Base-by-base conservation (phyloP, 768 basidiomycete species). In the Amanita rimosa region DNA sequence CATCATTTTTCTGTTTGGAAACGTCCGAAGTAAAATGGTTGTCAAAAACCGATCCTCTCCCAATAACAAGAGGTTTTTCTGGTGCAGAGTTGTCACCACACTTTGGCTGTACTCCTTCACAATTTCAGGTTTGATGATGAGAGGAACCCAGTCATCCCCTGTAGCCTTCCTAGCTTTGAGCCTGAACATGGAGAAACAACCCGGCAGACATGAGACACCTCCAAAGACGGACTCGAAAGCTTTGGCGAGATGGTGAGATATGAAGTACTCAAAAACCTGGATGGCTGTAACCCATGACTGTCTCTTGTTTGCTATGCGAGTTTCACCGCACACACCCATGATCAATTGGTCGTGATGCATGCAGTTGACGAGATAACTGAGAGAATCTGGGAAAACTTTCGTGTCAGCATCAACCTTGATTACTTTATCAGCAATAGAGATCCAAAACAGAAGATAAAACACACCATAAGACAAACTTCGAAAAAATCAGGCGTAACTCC, bases 161-260 rank as follows among this genome's bases (percentile, higher is more conserved):
- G 75, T 75, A 14, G 77, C 63, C 60, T 85, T 91, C 47, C 96
- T 78, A 6, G 93, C 94, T 64, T 99, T 99, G 61, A 99, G 74
- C 46, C 96, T 76, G 68, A 98, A 98, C 95, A 99, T 99, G 46
- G 93, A 96, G 71, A 99, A 99, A 66, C 96, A 99, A n/a, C 96
- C 96, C 0, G 96, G 96, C 24, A 98, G 72, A 71, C 96, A 99
- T 10, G 96, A 93, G 50, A 99, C 96, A 79, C 96, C 96, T 60
- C 96, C 96, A 59, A 99, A 98, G 21, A 96, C 92, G 17, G 96
- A 93, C 64, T 99, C 96, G 67, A 99, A 99, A 6, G 91, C 94
- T 65, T 99, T 99, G 53, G 95, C 89, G 46, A 93, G 78, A 64
- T 99, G 95, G 66, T 99, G 96, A 33, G 94, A 97, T 60, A 99